Conservation (phyloP, 306 rosid genomes). For the Dicorynia guianensis region DNA sequence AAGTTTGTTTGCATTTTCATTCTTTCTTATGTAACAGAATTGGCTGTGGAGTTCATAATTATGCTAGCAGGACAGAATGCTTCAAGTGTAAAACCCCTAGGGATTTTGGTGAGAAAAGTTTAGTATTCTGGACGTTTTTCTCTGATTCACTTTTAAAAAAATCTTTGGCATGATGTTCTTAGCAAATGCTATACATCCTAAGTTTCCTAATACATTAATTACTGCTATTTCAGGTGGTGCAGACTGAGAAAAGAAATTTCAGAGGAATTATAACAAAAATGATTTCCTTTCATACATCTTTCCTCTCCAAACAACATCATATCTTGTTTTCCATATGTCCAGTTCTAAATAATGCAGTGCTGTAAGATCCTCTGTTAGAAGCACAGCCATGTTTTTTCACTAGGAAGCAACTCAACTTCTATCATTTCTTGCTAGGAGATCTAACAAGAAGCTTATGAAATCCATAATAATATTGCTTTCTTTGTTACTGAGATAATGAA, state of each 20-base stretch:
- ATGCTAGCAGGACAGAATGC: constrained; percentile 86
- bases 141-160: background rate
- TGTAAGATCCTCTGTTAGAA: constrained; percentile 44
- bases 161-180: constrained; percentile 11
- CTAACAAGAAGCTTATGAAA: constrained; percentile 41
- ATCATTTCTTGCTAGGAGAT: constrained; percentile 31
- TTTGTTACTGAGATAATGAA: constrained; percentile 18
- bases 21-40: constrained; percentile 51
- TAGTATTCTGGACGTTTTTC: background rate
- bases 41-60: constrained; percentile 88
- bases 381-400: constrained; percentile 30
- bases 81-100: constrained; percentile 78
- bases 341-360: constrained; percentile 39
- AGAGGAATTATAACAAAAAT: background rate
- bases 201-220: constrained; percentile 38
- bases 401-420: constrained; percentile 40
- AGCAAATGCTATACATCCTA: constrained; percentile 34
- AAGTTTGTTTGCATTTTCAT: background rate
- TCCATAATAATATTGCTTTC: constrained; percentile 33
- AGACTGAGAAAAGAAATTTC: constrained; percentile 41
- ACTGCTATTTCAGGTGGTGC: constrained; percentile 51
- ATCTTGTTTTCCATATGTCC: constrained; percentile 32
- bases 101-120: constrained; percentile 56
- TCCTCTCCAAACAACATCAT: constrained; percentile 37
- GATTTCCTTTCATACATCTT: constrained; percentile 13